A percentile compares a stretch with the other conserved stretches of the same genome.
Evolutionary conservation across 2,329 filamentous ascomycete species (phyloP).

Genomic region (Hymenoscyphus scutula): DNA sequence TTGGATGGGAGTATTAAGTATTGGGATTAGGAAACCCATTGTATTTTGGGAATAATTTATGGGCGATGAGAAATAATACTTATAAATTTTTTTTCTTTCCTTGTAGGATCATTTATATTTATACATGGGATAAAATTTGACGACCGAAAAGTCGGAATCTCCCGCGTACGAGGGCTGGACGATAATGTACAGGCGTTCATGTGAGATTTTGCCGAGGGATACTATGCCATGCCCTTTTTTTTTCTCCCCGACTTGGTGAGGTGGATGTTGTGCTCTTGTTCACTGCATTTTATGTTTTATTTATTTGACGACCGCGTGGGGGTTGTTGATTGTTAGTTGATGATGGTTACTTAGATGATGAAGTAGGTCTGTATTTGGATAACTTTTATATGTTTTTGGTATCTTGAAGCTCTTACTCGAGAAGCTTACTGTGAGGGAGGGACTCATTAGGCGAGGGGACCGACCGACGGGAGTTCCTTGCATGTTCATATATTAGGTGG

Average conservation of each 20-base stretch:
- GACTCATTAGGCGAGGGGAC: too few species aligned
- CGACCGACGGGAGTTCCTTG: too few species aligned
- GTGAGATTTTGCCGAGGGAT: neutral
- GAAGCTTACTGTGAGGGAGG: too few species aligned
- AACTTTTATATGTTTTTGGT: too few species aligned
- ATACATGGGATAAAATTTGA: neutral
- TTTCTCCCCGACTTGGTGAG: neutral
- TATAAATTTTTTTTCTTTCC: too few species aligned
- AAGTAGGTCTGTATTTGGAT: too few species aligned
- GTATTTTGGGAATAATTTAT: too few species aligned
- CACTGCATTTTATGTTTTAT: neutral
- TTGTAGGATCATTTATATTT: neutral
- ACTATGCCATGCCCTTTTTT: neutral
- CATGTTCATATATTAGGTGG: too few species aligned
- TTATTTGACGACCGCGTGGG: neutral
- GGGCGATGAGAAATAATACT: too few species aligned
- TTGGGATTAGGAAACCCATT: conserved; percentile 67
- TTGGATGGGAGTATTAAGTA: conserved; percentile 85
- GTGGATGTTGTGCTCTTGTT: neutral
- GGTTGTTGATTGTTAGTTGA: neutral
- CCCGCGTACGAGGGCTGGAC: neutral
- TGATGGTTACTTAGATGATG: too few species aligned
- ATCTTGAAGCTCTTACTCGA: too few species aligned
- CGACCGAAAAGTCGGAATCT: neutral
- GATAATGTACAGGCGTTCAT: neutral